phyloP scores from a whole-genome alignment of 106 monocot species.

The Narthecium ossifragum region DNA sequence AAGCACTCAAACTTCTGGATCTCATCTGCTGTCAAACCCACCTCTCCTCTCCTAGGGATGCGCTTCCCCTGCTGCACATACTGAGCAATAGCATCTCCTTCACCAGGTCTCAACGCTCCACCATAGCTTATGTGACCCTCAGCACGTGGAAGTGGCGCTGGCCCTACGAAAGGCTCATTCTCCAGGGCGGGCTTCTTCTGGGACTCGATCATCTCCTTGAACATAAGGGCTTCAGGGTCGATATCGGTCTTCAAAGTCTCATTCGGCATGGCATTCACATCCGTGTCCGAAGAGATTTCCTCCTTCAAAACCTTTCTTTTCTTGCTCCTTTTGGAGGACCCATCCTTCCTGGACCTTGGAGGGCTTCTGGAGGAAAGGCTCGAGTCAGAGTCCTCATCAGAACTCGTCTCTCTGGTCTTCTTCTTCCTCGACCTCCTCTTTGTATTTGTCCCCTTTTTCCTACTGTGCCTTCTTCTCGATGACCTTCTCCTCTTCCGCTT shows the following conservation, averaged over 20 bases:
- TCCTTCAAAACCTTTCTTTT: constrained; percentile 22
- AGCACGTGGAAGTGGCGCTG: constrained; percentile 73
- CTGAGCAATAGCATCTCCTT: constrained; percentile 98
- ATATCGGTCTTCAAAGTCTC: constrained; percentile 40
- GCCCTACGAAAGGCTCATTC: constrained; percentile 68
- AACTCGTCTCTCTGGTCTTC: constrained; percentile 9
- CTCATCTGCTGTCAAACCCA: constrained; percentile 92
- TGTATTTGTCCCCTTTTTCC: too few relatives aligned
- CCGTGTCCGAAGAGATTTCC: constrained; percentile 22
- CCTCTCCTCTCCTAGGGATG: constrained; percentile 98
- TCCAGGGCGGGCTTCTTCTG: constrained; percentile 75
- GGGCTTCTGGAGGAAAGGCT: constrained; percentile 16
- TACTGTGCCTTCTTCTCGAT: too few relatives aligned
- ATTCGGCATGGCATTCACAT: constrained; percentile 3
- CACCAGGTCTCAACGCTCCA: constrained; percentile 92
- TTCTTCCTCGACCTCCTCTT: too few relatives aligned
- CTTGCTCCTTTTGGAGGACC: constrained; percentile 24
- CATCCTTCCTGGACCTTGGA: constrained; percentile 17
- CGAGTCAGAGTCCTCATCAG: constrained; percentile 26
- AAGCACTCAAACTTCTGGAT: constrained; percentile 87
- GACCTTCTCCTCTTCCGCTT: too few relatives aligned
- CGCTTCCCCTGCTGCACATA: constrained; percentile 99
- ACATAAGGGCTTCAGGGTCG: constrained; percentile 50
- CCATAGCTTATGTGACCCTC: constrained; percentile 98
- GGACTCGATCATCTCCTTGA: constrained; percentile 75